phyloP scores from a whole-genome alignment of 257 asterid genomes.

The Galeopsis tetrahit region DNA sequence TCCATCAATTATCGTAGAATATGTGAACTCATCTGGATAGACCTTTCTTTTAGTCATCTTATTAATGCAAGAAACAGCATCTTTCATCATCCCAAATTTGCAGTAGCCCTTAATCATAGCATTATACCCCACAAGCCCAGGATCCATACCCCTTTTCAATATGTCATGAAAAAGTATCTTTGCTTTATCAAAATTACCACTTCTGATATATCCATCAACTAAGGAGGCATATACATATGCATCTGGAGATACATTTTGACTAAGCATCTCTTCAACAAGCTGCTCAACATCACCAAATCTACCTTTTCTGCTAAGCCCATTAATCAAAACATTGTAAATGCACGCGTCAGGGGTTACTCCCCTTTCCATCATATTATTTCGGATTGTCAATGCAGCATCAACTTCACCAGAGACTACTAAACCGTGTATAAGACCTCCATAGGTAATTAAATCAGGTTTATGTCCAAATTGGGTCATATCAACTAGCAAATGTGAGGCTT shows the following conservation, averaged over 20 bases:
- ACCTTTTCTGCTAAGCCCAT: constrained; percentile 72
- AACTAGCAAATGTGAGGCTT: constrained; percentile 67
- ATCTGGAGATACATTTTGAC: constrained; percentile 63
- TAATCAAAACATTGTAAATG: constrained; percentile 81
- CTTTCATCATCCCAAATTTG: constrained; percentile 69
- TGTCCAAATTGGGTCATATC: constrained; percentile 74
- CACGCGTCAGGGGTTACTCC: constrained; percentile 73
- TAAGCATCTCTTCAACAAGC: constrained; percentile 78
- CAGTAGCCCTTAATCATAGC: constrained; percentile 94
- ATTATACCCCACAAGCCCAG: constrained; percentile 78
- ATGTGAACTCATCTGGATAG: constrained; percentile 73
- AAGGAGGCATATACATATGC: constrained; percentile 74
- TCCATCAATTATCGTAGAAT: constrained; percentile 87
- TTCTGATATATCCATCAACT: constrained; percentile 77
- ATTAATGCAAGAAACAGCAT: constrained; percentile 63
- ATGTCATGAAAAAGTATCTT: constrained; percentile 62
- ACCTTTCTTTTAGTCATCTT: constrained; percentile 57
- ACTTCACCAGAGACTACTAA: constrained; percentile 74
- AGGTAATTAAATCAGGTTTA: constrained; percentile 75
- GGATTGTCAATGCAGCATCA: constrained; percentile 70
- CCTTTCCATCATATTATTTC: constrained; percentile 70
- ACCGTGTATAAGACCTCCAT: constrained; percentile 80
- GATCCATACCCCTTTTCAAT: constrained; percentile 53
- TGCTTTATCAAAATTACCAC: constrained; percentile 68
- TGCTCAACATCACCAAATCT: constrained; percentile 60